Base-by-base conservation (phyloP, 129 eudicot species). In the Pulicaria dysenterica region DNA sequence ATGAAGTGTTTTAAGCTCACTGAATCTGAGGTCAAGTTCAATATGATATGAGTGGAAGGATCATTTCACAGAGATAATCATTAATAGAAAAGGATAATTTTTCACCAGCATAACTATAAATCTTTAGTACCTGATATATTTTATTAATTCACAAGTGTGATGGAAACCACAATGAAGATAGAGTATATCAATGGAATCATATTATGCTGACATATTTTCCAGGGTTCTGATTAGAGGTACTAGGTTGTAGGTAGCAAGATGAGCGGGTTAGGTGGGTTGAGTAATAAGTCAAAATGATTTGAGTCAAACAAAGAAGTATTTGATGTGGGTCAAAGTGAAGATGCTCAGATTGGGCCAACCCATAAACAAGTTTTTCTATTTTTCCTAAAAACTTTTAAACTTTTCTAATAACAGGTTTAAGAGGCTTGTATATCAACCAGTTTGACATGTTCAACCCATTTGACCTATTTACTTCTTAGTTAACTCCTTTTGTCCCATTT, bases 1-100 rank as follows among this genome's bases (percentile, higher is more conserved):
- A 63, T 90, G 88, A 69, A 75, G 65, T 58, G 73, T 72, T 85
- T 86, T 90, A 9, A 95, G 97, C 84, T 90, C 97, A n/a, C 44
- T 11, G 57, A 95, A 95, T 77, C 97, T 95, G 80, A 75, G 36
- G 40, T 59, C 67, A 61, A 59, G 41, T 51, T 47, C 39, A 19
- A 71, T 61, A 64, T 1, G 6, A 64, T 16, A 64, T 75, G 5
- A 59, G 58, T 46, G 42, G 38, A 58, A 57, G 8, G 55, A 55
- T 55, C 64, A 39, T 53, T 56, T 34, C 64, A 41, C 43, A 55
- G 56, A 40, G 14, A 51, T 41, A 69, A 10, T 4, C 31, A 13
- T 3, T 24, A 34, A 66, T 31, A 66, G 11, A 66, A 9, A 54
- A 11, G n/a, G 1, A 55, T 55, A 38, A 16, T 56, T 56, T 19